These are phyloP conservation scores for Fusarium clavum DNA, from an alignment of 2,329 filamentous ascomycete species.

Conservation along the genomic window DNA sequence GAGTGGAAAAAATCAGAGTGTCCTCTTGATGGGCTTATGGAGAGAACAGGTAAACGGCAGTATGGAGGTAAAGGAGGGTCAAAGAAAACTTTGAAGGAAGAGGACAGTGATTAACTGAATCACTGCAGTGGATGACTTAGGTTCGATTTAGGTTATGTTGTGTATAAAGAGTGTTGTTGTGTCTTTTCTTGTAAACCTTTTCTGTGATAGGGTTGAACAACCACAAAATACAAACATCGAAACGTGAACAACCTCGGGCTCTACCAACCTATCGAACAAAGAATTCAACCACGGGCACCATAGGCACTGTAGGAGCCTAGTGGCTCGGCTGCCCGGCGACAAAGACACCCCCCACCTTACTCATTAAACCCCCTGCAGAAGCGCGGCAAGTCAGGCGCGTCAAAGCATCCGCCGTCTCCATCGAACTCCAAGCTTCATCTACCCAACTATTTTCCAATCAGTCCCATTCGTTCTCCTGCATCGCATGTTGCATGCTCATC, in stretches of 20 bases:
- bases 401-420: constrained; percentile 16
- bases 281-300: not conserved
- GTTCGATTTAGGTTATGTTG: not conserved
- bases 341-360: constrained; percentile 30
- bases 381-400: constrained; percentile 42
- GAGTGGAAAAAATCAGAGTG: constrained; percentile 42
- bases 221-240: not conserved
- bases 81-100: constrained; percentile 36
- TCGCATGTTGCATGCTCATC: constrained; percentile 31
- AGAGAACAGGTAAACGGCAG: constrained; percentile 43
- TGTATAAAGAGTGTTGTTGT: not conserved
- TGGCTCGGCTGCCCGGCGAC: constrained; percentile 17
- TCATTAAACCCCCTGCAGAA: constrained; percentile 46
- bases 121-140: not conserved
- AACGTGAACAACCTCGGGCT: not conserved
- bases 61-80: constrained; percentile 26
- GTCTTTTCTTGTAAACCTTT: constrained; percentile 6
- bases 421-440: constrained; percentile 14
- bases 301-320: not conserved
- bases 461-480: constrained; percentile 7
- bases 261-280: not conserved
- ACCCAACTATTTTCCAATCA: constrained; percentile 36
- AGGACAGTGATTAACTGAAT: constrained; percentile 30
- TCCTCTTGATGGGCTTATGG: constrained; percentile 42
- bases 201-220: not conserved